Evolutionary conservation across 768 basidiomycete genomes (phyloP).

Genomic region (Pulveroboletus sp.): DNA sequence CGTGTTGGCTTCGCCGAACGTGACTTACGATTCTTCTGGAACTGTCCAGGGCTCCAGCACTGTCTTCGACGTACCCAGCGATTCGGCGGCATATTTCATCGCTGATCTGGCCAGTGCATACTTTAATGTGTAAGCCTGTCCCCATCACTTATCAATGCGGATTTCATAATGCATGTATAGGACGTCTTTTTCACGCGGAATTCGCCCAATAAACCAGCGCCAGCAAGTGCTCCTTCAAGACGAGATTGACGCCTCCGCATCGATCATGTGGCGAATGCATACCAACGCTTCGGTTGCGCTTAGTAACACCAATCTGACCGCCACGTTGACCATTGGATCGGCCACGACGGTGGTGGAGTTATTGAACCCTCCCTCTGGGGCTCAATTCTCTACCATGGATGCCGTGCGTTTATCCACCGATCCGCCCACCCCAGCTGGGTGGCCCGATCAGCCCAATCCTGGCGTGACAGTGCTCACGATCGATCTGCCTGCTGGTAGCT

Average conservation of each 20-base stretch:
- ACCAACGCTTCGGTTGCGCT: constrained; percentile 87
- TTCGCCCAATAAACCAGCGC: constrained; percentile 79
- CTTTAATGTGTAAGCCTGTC: constrained; percentile 56
- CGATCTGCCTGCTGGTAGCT: constrained; percentile 58
- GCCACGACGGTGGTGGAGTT: constrained; percentile 66
- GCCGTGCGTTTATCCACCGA: constrained; percentile 61
- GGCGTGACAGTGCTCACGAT: constrained; percentile 81
- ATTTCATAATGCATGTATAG: constrained; percentile 34
- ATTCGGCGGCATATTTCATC: constrained; percentile 81
- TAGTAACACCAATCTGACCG: constrained; percentile 53
- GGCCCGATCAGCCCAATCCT: constrained; percentile 70
- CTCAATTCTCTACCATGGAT: constrained; percentile 51
- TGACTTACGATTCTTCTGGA: constrained; percentile 50
- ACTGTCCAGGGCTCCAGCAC: constrained; percentile 85
- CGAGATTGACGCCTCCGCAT: constrained; percentile 63
- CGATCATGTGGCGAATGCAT: constrained; percentile 89
- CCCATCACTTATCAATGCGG: background rate
- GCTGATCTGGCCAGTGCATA: constrained; percentile 79
- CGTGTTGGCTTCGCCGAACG: constrained; percentile 61
- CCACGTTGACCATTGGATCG: constrained; percentile 70
- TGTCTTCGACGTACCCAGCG: constrained; percentile 55
- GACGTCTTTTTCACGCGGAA: constrained; percentile 76
- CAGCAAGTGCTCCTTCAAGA: constrained; percentile 92
- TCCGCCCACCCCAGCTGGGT: constrained; percentile 55
- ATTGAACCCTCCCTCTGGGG: constrained; percentile 64